Conservation (phyloP, 768 basidiomycete genomes). For the Naematelia aurantialba region DNA sequence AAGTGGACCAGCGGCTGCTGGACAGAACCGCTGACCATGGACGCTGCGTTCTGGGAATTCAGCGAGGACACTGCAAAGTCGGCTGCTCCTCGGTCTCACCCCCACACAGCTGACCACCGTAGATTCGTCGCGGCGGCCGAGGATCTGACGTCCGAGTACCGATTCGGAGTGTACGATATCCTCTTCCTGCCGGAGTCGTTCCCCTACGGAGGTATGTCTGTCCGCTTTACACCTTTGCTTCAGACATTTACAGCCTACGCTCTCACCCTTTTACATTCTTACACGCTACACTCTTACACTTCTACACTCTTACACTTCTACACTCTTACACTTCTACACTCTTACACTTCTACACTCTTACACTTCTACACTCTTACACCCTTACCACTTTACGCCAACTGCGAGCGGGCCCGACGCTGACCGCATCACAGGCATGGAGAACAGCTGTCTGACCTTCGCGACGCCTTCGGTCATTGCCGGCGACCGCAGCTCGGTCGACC, state of each 20-base stretch:
- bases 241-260: neutral
- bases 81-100: conserved; percentile 3
- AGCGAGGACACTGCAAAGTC: conserved; percentile 76
- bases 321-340: too few species aligned
- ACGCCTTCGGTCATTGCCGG: conserved; percentile 86
- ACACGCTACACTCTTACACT: too few species aligned
- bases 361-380: too few species aligned
- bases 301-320: too few species aligned
- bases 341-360: too few species aligned
- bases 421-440: conserved; percentile 59
- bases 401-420: too few species aligned
- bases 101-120: conserved; percentile 5
- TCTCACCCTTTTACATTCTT: too few species aligned
- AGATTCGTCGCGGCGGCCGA: conserved; percentile 78
- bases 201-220: conserved; percentile 91
- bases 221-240: neutral
- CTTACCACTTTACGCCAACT: too few species aligned
- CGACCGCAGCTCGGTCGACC: conserved; percentile 79
- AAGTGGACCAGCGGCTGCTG: conserved; percentile 82
- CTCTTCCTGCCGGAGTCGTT: conserved; percentile 86
- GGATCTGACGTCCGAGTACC: conserved; percentile 67
- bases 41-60: conserved; percentile 80
- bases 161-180: conserved; percentile 82
- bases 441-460: conserved; percentile 79
- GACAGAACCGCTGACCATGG: conserved; percentile 81